Evolutionary conservation across 192 early-diverging fungal genomes (phyloP), one percentile per base, ranked within the genome.

Genomic region (Pilaira anomala): DNA sequence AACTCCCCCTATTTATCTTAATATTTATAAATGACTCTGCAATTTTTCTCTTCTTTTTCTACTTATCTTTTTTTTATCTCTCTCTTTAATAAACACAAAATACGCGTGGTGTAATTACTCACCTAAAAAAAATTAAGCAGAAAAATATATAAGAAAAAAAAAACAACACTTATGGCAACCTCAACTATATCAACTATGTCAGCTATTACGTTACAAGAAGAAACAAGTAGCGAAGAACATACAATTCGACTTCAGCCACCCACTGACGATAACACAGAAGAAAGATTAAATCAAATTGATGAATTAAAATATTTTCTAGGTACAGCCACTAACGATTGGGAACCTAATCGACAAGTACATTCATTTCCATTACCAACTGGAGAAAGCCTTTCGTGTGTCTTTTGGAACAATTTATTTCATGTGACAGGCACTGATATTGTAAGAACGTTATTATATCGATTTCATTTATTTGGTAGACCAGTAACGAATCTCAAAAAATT

Each of bases 391-490:
- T 92, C 94, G 2, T 98, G 97, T 75, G 87, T 97, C 3, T 80
- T 91, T 22, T 97, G 93, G 93, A 94, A 95, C 72, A 84, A 91
- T 64, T 84, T 88, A 41, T 97, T 91, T 71, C 87, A 95, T 74
- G 95, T 98, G 40, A 97, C 95, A 2, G 94, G 94, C 11, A 97
- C 95, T 0, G 97, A 98, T 72, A 97, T 98, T 67, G 92, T 97
- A 24, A 80, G 93, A n/a, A 86, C 88, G 0, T 82, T 98, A 2
- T 82, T 91, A 41, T 95, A 91, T 65, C 90, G 97, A 21, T 97
- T 98, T 70, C 86, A 95, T 58, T 88, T 84, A 25, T 91, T 97
- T 71, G 88, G 88, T 26, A 79, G 95, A 8, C 92, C 92, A 7
- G 92, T 98, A 11, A 73, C 75, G 39, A 93, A 93, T 58, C 78